phyloP scores from a whole-genome alignment of 1,284 basidiomycete genomes.

The Ceratobasidium sp. region DNA sequence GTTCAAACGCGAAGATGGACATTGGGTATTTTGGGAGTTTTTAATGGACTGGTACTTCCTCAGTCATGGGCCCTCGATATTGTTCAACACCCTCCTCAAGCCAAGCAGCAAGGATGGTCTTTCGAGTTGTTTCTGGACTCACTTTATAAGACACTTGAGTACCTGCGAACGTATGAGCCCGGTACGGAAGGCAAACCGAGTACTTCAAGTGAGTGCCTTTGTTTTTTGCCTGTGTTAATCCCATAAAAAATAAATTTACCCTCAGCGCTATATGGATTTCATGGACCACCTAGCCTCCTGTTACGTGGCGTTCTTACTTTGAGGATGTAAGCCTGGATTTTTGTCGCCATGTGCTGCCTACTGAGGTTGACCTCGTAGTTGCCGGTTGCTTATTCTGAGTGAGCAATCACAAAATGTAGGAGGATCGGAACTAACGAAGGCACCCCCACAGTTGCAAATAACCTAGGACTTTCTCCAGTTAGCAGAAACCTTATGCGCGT shows the following conservation, averaged over 20 bases:
- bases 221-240: no score
- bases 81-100: slow-evolving; percentile 5
- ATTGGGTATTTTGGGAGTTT: neutral
- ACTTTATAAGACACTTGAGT: slow-evolving; percentile 3
- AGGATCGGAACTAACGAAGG: neutral
- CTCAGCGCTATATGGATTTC: slow-evolving; percentile 24
- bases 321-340: slow-evolving; percentile 3
- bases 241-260: neutral
- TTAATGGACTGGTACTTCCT: slow-evolving; percentile 20
- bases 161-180: slow-evolving; percentile 7
- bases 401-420: neutral
- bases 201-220: neutral
- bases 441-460: neutral
- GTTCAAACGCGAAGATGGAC: neutral
- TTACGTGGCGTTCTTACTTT: neutral
- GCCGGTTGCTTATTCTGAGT: slow-evolving; percentile 25
- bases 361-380: neutral
- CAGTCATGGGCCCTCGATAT: slow-evolving; percentile 40
- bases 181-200: neutral
- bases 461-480: neutral
- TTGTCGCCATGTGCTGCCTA: neutral
- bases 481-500: neutral
- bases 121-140: neutral
- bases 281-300: neutral
- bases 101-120: neutral